Evolutionary conservation across 192 early-diverging fungal species (phyloP).

Genomic region (Cladochytrium replicatum): DNA sequence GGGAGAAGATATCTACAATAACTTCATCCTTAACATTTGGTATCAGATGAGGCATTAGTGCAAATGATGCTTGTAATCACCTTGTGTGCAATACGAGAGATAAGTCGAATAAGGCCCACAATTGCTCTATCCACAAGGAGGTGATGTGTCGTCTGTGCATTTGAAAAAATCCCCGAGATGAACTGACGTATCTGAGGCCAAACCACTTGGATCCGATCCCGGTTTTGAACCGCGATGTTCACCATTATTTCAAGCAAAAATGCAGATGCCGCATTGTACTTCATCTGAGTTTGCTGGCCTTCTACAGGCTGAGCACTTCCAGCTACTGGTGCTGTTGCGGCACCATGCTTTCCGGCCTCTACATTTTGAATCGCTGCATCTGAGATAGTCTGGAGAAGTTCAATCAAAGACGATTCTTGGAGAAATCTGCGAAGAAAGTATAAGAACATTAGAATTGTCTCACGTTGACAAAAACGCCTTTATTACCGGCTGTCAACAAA

Average conservation of each 20-base stretch:
- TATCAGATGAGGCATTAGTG: slow-evolving; percentile 18
- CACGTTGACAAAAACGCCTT: neutral
- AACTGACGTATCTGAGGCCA: slow-evolving; percentile 61
- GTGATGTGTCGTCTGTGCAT: slow-evolving; percentile 48
- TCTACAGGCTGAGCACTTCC: neutral
- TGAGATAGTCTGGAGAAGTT: slow-evolving; percentile 48
- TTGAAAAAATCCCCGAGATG: slow-evolving; percentile 60
- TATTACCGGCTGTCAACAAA: slow-evolving; percentile 59
- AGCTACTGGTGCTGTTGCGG: neutral
- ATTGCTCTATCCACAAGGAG: slow-evolving; percentile 70
- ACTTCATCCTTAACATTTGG: slow-evolving; percentile 22
- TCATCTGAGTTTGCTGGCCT: slow-evolving; percentile 7
- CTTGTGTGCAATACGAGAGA: slow-evolving; percentile 59
- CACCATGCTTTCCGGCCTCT: neutral
- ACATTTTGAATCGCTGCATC: slow-evolving; percentile 14
- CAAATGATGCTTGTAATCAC: slow-evolving; percentile 13
- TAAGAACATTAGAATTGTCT: neutral
- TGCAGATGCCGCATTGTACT: slow-evolving; percentile 42
- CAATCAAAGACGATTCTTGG: slow-evolving; percentile 51
- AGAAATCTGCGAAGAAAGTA: slow-evolving; percentile 40
- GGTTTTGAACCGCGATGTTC: slow-evolving; percentile 64
- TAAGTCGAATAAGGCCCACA: slow-evolving; percentile 57
- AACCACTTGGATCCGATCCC: slow-evolving; percentile 51
- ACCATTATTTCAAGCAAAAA: slow-evolving; percentile 71
- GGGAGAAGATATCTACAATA: slow-evolving; percentile 16